Conservation (phyloP, 805 yeast species). For the Hanseniaspora valbyensis region DNA sequence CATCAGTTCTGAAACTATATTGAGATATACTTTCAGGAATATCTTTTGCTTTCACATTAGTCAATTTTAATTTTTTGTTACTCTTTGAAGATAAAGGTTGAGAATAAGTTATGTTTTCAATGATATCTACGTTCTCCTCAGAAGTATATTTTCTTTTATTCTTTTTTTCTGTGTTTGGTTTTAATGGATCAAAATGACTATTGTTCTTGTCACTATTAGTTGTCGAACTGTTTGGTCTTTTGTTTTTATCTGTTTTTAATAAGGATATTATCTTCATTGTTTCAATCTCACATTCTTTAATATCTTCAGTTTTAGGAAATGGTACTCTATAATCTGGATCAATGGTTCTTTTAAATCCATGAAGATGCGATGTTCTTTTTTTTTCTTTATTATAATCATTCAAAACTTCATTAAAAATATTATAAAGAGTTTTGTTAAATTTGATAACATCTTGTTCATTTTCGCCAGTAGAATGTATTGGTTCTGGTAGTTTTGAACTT, state of each 20-base stretch:
- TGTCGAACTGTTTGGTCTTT: neutral
- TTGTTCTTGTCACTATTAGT: neutral
- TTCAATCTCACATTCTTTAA: neutral
- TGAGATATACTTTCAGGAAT: slow-evolving; percentile 43
- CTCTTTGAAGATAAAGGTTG: neutral
- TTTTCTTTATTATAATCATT: neutral
- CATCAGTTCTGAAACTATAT: slow-evolving; percentile 93
- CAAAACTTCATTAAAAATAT: neutral
- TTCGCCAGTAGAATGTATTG: slow-evolving; percentile 1
- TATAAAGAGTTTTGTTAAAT: neutral
- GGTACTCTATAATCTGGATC: slow-evolving; percentile 1
- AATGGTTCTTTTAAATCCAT: slow-evolving; percentile 10
- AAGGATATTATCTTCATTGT: neutral
- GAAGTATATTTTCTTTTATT: slow-evolving; percentile 17
- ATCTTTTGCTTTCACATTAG: neutral
- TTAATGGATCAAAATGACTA: neutral
- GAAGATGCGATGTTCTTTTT: neutral
- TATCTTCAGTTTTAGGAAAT: neutral
- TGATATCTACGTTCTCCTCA: slow-evolving; percentile 23
- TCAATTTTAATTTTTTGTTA: neutral
- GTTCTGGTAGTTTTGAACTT: neutral
- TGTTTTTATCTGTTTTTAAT: neutral
- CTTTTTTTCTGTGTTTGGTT: neutral
- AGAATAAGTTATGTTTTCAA: slow-evolving; percentile 1
- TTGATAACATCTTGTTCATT: neutral